phyloP scores from a whole-genome alignment of 1,284 basidiomycete genomes.

The Rhodofomes roseus region DNA sequence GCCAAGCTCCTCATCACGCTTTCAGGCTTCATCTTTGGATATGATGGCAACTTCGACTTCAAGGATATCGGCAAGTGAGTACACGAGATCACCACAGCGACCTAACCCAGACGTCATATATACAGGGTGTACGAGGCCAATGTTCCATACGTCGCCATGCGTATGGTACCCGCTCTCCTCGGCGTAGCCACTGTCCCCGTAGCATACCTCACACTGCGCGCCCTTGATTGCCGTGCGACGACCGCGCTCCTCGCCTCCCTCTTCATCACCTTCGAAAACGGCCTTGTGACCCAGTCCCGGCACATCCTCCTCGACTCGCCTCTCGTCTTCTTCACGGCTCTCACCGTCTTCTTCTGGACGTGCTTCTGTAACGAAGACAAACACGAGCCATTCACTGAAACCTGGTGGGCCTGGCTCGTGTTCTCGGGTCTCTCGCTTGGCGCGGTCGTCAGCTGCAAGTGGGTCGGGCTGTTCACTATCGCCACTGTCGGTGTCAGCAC shows the following conservation, averaged over 20 bases:
- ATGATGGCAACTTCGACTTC: slow-evolving; percentile 93
- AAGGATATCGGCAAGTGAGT: slow-evolving; percentile 93
- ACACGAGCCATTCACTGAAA: slow-evolving; percentile 72
- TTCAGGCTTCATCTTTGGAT: slow-evolving; percentile 87
- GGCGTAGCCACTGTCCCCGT: slow-evolving; percentile 89
- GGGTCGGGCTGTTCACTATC: slow-evolving; percentile 99
- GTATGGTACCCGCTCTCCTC: slow-evolving; percentile 85
- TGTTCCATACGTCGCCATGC: slow-evolving; percentile 97
- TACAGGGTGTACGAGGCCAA: slow-evolving; percentile 74
- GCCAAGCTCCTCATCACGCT: slow-evolving; percentile 95
- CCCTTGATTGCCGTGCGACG: slow-evolving; percentile 85
- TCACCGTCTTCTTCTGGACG: slow-evolving; percentile 85
- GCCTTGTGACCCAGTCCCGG: slow-evolving; percentile 91
- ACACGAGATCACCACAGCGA: not conserved
- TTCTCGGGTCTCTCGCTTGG: slow-evolving; percentile 89
- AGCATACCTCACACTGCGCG: slow-evolving; percentile 91
- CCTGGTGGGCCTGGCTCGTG: slow-evolving; percentile 94
- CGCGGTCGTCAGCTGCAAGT: slow-evolving; percentile 92
- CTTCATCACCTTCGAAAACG: slow-evolving; percentile 96
- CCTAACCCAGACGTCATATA: slow-evolving; percentile 6
- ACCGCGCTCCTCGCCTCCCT: slow-evolving; percentile 88
- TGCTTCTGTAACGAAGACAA: slow-evolving; percentile 92
- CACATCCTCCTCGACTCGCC: slow-evolving; percentile 97
- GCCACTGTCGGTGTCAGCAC: slow-evolving; percentile 90
- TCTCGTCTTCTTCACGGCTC: slow-evolving; percentile 95